Conservation (phyloP, 2,329 filamentous ascomycete genomes). For the Pseudomassariella vexata region DNA sequence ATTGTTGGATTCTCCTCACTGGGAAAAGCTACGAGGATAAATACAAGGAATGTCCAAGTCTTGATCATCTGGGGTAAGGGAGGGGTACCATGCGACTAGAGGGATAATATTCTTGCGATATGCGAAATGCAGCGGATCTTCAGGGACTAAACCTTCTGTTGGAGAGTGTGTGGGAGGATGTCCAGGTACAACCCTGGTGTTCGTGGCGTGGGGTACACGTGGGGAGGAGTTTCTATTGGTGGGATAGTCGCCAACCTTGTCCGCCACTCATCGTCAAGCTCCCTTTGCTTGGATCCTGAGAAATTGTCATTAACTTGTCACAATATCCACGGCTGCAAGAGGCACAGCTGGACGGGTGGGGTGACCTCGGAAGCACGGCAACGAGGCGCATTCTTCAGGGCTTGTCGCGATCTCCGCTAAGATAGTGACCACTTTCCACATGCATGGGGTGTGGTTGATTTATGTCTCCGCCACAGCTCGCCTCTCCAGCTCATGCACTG, state of each 20-base stretch:
- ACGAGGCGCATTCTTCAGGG: no score
- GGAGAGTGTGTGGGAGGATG: background rate
- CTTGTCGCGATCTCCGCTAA: no score
- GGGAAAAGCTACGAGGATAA: background rate
- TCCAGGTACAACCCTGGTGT: background rate
- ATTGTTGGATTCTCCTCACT: conserved; percentile 1
- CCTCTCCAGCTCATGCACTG: no score
- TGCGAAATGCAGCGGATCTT: no score
- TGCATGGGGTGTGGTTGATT: no score
- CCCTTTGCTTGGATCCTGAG: background rate
- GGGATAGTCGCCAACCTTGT: conserved; percentile 1
- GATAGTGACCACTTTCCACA: no score
- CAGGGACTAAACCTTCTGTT: background rate
- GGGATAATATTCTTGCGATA: background rate
- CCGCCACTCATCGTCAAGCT: conserved; percentile 3
- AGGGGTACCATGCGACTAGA: background rate
- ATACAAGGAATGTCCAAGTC: background rate
- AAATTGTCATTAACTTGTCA: background rate
- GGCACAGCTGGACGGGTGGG: no score
- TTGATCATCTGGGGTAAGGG: background rate
- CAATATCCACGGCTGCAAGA: no score
- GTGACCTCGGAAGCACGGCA: no score
- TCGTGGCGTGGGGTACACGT: no score
- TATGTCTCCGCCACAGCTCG: no score
- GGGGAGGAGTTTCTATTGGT: conserved; percentile 4